A percentile compares a stretch with the other conserved stretches of the same genome.
These are phyloP conservation scores for Limnanthes douglasii DNA, from an alignment of 345 rosid species.

Conservation along the genomic window DNA sequence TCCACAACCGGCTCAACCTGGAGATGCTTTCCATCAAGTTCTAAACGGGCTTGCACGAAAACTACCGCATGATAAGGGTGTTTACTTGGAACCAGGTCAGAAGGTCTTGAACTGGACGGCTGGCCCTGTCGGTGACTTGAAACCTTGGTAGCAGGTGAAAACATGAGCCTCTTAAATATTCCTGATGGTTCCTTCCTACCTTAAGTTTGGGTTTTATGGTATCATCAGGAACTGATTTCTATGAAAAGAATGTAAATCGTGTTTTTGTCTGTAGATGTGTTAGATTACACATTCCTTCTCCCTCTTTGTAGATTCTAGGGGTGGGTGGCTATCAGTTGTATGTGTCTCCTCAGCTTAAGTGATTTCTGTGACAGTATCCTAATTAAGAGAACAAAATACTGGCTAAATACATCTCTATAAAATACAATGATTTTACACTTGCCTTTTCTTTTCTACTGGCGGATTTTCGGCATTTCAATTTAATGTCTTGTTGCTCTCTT, in stretches of 20 bases:
- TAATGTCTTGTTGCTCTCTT: no score
- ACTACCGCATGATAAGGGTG: slow-evolving; percentile 49
- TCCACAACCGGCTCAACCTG: slow-evolving; percentile 89
- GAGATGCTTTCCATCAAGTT: slow-evolving; percentile 96
- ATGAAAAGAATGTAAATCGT: slow-evolving; percentile 10
- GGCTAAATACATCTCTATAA: no score
- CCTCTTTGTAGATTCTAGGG: no score
- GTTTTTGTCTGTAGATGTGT: slow-evolving; percentile 1
- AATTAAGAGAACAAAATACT: no score
- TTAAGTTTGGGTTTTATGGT: not conserved
- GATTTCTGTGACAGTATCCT: no score
- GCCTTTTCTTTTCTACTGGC: no score
- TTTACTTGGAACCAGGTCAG: slow-evolving; percentile 46
- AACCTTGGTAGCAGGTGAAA: slow-evolving; percentile 58
- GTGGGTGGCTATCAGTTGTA: not conserved
- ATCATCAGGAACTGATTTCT: not conserved
- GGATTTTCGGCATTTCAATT: no score
- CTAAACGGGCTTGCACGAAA: slow-evolving; percentile 93
- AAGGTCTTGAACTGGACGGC: slow-evolving; percentile 87
- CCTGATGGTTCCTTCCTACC: not conserved
- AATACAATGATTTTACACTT: no score
- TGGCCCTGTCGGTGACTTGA: slow-evolving; percentile 81
- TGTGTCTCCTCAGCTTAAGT: no score
- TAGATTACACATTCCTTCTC: not conserved
- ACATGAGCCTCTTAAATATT: not conserved